Base-by-base conservation (phyloP, 345 rosid genomes). In the Combretum micranthum region DNA sequence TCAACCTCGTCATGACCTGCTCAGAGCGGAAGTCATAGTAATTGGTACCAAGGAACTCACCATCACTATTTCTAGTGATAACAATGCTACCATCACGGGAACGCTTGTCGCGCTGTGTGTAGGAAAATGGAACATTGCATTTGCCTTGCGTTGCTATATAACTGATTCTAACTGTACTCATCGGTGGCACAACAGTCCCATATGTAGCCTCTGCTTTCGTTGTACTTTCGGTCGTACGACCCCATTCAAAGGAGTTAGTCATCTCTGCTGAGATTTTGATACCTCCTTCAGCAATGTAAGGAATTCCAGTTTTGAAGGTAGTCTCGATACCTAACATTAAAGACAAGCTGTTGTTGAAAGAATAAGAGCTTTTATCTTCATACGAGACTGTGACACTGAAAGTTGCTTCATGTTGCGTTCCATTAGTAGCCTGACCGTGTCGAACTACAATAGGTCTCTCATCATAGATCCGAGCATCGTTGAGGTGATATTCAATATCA, bases 101-200 rank as follows among this genome's bases (percentile, higher is more conserved):
- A 17, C 4, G 49, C 15, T 13, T 17, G 49, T 46, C 49, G 12
- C 49, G 49, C 12, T 46, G 49, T 3, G 49, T 46, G 18, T 46
- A 46, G 15, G 49, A 46, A 46, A 46, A 46, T 4, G 49, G 49
- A 46, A 46, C 49, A 17, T 46, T 12, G 49, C 49, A 46, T 14
- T 14, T 13, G 18, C 8, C 49, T 46, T 46, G 4, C 12, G 49
- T 46, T 14, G 49, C 49, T 46, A 46, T 12, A 47, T 14, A 5
- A 12, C 42, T 15, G 20, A 60, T 55, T 15, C 26, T 49, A 46
- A 60, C 48, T 26, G 25, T 26, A 2, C 17, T 60, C 56, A 11
- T 49, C 2, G 64, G 55, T 12, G 64, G 17, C 55, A 60, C 64
- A 0, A 12, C 19, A 18, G 50, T 47, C 18, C 17, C 42, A n/a